Conservation (phyloP, 2,329 filamentous ascomycete genomes). For the Apiospora aurea region DNA sequence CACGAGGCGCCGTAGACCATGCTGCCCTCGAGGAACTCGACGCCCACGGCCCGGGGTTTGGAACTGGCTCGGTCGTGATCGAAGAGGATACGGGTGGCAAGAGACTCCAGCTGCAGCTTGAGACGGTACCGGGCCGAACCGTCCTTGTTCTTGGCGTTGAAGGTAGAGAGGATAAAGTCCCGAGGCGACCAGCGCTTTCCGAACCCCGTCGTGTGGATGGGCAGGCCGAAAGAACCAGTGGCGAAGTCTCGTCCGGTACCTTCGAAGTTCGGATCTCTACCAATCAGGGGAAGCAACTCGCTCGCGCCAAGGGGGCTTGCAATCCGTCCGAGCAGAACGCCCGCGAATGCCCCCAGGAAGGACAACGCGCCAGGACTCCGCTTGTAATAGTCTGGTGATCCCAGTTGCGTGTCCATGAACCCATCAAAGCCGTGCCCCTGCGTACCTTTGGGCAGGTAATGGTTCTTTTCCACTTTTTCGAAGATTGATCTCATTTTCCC, state of each 20-base stretch:
- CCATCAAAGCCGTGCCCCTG: conserved; percentile 33
- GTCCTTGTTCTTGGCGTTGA: conserved; percentile 43
- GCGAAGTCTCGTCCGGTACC: conserved; percentile 29
- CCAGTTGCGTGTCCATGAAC: conserved; percentile 22
- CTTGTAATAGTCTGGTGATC: conserved; percentile 15
- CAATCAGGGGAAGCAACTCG: conserved; percentile 26
- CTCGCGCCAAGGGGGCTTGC: not conserved
- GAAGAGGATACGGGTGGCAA: conserved; percentile 33
- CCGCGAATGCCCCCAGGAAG: not conserved
- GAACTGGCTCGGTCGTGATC: not conserved
- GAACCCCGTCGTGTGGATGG: conserved; percentile 29
- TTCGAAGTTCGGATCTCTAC: conserved; percentile 31
- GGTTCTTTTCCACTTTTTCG: conserved; percentile 32
- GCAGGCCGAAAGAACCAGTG: conserved; percentile 31
- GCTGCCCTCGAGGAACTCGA: conserved; percentile 35
- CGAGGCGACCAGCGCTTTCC: conserved; percentile 49
- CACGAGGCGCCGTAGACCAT: conserved; percentile 40
- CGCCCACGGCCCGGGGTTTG: conserved; percentile 29
- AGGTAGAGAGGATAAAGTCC: conserved; percentile 51
- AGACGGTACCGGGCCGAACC: conserved; percentile 53
- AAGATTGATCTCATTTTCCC: conserved; percentile 30
- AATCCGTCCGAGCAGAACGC: not conserved
- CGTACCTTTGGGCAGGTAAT: conserved; percentile 32
- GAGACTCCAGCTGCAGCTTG: conserved; percentile 36
- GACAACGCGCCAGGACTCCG: conserved; percentile 25